A percentile compares a stretch with the other conserved stretches of the same genome.
These are phyloP conservation scores for Epichloe scottii DNA, from an alignment of 2,329 filamentous ascomycete genomes.

Conservation along the genomic window DNA sequence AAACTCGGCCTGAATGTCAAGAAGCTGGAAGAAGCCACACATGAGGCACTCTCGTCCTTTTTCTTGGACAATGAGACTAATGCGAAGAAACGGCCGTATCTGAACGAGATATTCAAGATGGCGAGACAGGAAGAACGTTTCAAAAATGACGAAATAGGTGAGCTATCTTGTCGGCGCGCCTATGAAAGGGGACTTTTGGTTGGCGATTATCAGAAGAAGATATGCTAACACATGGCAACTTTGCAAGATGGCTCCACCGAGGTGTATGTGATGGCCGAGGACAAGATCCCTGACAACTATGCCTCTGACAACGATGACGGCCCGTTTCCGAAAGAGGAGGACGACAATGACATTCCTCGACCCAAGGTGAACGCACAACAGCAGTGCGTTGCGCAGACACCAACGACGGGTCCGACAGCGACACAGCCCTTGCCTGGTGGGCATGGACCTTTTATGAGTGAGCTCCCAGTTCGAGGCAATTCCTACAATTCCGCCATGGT, in stretches of 20 bases:
- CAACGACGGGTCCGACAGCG: conserved; percentile 25
- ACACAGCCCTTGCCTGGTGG: conserved; percentile 18
- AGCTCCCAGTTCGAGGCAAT: conserved; percentile 30
- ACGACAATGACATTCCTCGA: conserved; percentile 27
- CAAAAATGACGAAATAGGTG: conserved; percentile 45
- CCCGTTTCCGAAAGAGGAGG: conserved; percentile 27
- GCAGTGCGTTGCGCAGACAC: conserved; percentile 23
- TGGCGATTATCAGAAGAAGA: neutral
- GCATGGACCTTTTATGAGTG: conserved; percentile 25
- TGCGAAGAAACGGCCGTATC: conserved; percentile 37
- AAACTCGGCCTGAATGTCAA: conserved; percentile 40
- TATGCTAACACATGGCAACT: conserved; percentile 4
- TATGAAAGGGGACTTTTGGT: neutral
- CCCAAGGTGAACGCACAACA: conserved; percentile 17
- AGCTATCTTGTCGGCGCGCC: conserved; percentile 7
- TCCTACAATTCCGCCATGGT: conserved; percentile 30
- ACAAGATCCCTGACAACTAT: conserved; percentile 35
- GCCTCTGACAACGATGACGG: conserved; percentile 34
- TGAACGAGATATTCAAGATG: conserved; percentile 51
- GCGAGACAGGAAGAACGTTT: conserved; percentile 44
- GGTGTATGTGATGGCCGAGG: conserved; percentile 39
- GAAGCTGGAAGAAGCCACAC: conserved; percentile 46
- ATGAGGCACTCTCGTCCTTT: conserved; percentile 44
- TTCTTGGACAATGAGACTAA: conserved; percentile 47
- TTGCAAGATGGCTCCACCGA: conserved; percentile 33